Evolutionary conservation across 2,329 filamentous ascomycete genomes (phyloP).

Genomic region (Verticillium nonalfalfae): DNA sequence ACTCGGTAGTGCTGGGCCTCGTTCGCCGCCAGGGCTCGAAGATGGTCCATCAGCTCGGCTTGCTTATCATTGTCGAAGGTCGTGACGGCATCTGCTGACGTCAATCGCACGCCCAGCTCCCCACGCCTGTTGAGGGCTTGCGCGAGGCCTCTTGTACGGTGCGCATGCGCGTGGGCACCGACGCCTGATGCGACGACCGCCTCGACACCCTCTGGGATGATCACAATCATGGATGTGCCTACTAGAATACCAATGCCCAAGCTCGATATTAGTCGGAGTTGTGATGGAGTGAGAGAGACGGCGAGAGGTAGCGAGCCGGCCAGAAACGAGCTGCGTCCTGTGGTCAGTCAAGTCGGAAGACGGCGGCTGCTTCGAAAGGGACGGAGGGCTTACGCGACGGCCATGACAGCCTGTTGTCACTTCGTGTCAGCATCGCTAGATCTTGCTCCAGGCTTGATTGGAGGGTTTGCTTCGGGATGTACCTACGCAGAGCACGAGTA

Average conservation of each 20-base stretch:
- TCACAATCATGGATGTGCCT: slow-evolving; percentile 91
- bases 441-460: background rate
- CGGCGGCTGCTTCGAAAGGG: background rate
- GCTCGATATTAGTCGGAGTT: slow-evolving; percentile 83
- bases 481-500: slow-evolving; percentile 34
- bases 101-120: background rate
- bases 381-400: slow-evolving; percentile 42
- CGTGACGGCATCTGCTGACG: background rate
- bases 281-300: slow-evolving; percentile 78
- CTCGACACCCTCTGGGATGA: slow-evolving; percentile 94
- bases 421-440: slow-evolving; percentile 12
- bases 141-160: background rate
- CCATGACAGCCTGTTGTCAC: slow-evolving; percentile 45
- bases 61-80: background rate
- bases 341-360: background rate
- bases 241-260: slow-evolving; percentile 92
- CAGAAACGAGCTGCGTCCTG: slow-evolving; percentile 69
- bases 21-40: background rate
- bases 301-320: slow-evolving; percentile 87
- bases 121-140: background rate
- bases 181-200: slow-evolving; percentile 63
- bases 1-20: slow-evolving; percentile 7
- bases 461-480: background rate
- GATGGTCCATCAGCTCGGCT: background rate
- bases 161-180: slow-evolving; percentile 18